These are phyloP conservation scores for Paramyrothecium roridum DNA, from an alignment of 2,329 filamentous ascomycete species.

Conservation along the genomic window DNA sequence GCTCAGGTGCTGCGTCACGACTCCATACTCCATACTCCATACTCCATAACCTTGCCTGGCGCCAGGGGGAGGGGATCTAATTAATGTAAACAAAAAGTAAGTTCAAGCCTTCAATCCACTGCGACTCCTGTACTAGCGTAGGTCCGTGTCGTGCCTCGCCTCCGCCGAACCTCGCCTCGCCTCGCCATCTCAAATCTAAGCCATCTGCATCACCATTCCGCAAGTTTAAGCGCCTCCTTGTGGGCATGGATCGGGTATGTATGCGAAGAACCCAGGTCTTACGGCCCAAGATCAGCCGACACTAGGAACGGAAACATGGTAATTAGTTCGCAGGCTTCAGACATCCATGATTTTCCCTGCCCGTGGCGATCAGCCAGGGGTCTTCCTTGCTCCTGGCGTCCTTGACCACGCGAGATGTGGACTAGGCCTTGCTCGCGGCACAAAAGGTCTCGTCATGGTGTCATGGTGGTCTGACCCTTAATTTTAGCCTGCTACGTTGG, in stretches of 20 bases:
- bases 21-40: too few species aligned
- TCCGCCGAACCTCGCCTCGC: too few species aligned
- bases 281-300: neutral
- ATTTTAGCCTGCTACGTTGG: conserved; percentile 12
- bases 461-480: conserved; percentile 16
- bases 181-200: too few species aligned
- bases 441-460: conserved; percentile 19
- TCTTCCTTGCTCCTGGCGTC: conserved; percentile 15
- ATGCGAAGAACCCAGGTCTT: neutral
- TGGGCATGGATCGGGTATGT: neutral
- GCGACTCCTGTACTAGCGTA: neutral
- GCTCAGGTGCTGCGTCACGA: too few species aligned
- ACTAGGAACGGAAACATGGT: conserved; percentile 1
- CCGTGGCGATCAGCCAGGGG: conserved; percentile 23
- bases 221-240: neutral
- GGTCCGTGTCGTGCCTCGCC: neutral
- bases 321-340: neutral
- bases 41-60: neutral
- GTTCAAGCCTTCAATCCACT: neutral
- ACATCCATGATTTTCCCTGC: conserved; percentile 21
- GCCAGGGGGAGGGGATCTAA: neutral
- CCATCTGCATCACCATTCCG: too few species aligned
- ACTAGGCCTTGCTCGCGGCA: conserved; percentile 12
- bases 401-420: conserved; percentile 25
- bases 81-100: neutral